phyloP scores from a whole-genome alignment of 805 yeast genomes.

The Sugiyamaella marilandica region DNA sequence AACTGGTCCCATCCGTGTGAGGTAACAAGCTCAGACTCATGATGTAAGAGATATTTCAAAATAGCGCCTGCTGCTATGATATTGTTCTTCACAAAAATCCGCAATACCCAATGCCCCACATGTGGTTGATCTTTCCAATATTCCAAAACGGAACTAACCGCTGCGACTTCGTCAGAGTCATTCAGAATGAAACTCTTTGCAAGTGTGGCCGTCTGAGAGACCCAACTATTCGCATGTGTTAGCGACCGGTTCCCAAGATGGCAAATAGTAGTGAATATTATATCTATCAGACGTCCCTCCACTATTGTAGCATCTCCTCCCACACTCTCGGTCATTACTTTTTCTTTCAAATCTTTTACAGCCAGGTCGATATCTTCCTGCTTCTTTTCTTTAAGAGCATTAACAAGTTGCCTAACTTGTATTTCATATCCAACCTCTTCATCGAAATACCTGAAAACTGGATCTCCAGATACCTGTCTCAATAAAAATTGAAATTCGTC shows the following conservation, averaged over 20 bases:
- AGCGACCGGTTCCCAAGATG: conserved; percentile 85
- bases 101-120: conserved; percentile 57
- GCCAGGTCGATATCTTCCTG: conserved; percentile 11
- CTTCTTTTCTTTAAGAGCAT: conserved; percentile 26
- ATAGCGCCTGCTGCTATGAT: conserved; percentile 23
- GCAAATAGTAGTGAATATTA: conserved; percentile 66
- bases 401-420: conserved; percentile 37
- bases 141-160: conserved; percentile 52
- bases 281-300: conserved; percentile 48
- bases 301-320: conserved; percentile 35
- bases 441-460: conserved; percentile 38
- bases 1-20: conserved; percentile 13
- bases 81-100: conserved; percentile 45
- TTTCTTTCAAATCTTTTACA: conserved; percentile 19
- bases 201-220: conserved; percentile 38
- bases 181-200: conserved; percentile 30
- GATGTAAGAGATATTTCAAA: neutral
- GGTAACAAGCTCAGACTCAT: neutral
- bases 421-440: conserved; percentile 32
- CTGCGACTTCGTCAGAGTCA: conserved; percentile 34
- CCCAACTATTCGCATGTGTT: conserved; percentile 62
- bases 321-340: conserved; percentile 27
- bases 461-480: conserved; percentile 33
- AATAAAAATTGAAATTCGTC: conserved; percentile 48
- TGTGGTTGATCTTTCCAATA: conserved; percentile 65